A percentile compares a stretch with the other conserved stretches of the same genome.
Conservation (phyloP, 192 early-diverging fungal species). For the Linderina pennispora region DNA sequence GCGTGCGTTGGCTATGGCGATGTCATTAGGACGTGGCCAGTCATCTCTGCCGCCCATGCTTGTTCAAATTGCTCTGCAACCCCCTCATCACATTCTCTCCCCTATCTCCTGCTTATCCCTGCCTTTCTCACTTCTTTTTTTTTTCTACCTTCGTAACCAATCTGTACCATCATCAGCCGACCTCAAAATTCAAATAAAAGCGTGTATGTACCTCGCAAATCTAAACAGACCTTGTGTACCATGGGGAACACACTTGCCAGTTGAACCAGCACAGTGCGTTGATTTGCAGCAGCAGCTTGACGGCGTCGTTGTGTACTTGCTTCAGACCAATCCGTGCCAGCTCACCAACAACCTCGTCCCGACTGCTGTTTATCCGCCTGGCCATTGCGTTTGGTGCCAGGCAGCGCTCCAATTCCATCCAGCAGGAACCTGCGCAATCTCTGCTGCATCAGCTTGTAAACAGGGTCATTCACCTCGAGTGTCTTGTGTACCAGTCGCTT, state of each 20-base stretch:
- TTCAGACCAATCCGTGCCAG: conserved; percentile 10
- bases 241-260: conserved; percentile 30
- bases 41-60: too few species aligned
- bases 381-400: conserved; percentile 3
- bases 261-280: conserved; percentile 29
- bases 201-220: conserved; percentile 2
- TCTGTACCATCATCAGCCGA: background rate
- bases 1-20: too few species aligned
- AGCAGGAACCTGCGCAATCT: conserved; percentile 16
- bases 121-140: background rate
- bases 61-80: too few species aligned
- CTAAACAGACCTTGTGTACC: conserved; percentile 34
- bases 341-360: background rate
- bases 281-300: conserved; percentile 8
- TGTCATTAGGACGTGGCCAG: too few species aligned
- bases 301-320: conserved; percentile 7
- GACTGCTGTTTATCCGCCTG: conserved; percentile 4
- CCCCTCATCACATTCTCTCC: background rate
- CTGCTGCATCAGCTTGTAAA: conserved; percentile 17
- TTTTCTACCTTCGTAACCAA: background rate
- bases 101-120: background rate
- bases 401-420: conserved; percentile 9
- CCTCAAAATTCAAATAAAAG: background rate
- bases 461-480: conserved; percentile 19
- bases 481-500: conserved; percentile 22